Evolutionary conservation across 306 rosid genomes (phyloP), one percentile per base, ranked within the genome.

Genomic region (Styphnolobium japonicum): DNA sequence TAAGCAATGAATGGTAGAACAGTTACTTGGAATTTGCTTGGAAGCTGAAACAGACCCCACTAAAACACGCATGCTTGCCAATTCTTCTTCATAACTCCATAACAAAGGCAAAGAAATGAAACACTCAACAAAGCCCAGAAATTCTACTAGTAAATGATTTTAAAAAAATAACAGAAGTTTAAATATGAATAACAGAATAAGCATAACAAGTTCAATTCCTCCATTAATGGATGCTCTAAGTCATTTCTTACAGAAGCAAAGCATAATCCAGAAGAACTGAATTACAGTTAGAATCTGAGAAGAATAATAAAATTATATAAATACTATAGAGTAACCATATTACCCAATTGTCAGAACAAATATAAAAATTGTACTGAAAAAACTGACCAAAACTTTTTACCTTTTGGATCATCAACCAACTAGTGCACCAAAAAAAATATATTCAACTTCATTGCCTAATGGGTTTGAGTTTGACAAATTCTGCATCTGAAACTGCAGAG

Each of bases 401-500:
- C 92, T 86, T 86, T 75, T 21, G 73, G 76, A 78, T 58, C 27
- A 55, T 60, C 64, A 64, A 75, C 62, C 79, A 58, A 71, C 55
- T 67, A 23, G 52, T 8, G 52, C 71, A 56, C 60, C 77, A 45
- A 64, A 53, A 79, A 75, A 2, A 67, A 31, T n/a, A n/a, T n/a
- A n/a, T n/a, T n/a, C n/a, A n/a, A n/a, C 29, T 66, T 84, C 46
- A 86, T 27, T 56, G 82, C 67, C 80, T 76, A 77, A 86, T 51
- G 78, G 66, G 67, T n/a, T n/a, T n/a, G n/a, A n/a, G 39, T 85
- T 84, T 85, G 75, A 88, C 85, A 81, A 88, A 88, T 58, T 94
- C 93, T 3, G 92, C 94, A 89, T 91, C 90, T 2, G 98, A 92
- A 71, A 92, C 94, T 0, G 97, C 97, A 14, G 98, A 94, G 49